These are phyloP conservation scores for Yamadazyma dushanensis DNA, from an alignment of 1,139 yeast species.

Conservation along the genomic window DNA sequence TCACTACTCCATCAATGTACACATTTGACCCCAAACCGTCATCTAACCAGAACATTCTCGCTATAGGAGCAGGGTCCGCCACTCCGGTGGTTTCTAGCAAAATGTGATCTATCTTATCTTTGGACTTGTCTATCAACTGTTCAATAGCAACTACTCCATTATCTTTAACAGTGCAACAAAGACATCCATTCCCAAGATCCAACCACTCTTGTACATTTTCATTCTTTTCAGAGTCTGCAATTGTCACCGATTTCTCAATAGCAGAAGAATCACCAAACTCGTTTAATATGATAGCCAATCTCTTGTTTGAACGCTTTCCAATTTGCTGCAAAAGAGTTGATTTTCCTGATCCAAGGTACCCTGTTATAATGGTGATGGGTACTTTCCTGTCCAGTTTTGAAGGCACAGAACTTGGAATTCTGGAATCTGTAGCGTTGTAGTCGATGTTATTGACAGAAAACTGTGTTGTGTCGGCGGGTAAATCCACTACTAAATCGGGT, in stretches of 20 bases:
- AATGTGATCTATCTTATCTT: slow-evolving; percentile 80
- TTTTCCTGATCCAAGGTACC: slow-evolving; percentile 94
- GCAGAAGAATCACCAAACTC: slow-evolving; percentile 89
- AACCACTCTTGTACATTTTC: slow-evolving; percentile 85
- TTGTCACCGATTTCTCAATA: slow-evolving; percentile 83
- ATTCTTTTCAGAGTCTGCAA: slow-evolving; percentile 56
- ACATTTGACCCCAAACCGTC: slow-evolving; percentile 82
- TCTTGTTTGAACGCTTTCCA: slow-evolving; percentile 65
- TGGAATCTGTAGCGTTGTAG: slow-evolving; percentile 10
- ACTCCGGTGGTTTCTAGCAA: slow-evolving; percentile 92
- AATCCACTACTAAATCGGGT: slow-evolving; percentile 16
- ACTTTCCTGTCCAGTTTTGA: slow-evolving; percentile 44
- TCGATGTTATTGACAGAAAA: slow-evolving; percentile 14
- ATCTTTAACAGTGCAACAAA: slow-evolving; percentile 94
- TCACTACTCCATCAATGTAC: slow-evolving; percentile 90
- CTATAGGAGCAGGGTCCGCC: slow-evolving; percentile 98
- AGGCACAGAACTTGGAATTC: slow-evolving; percentile 11
- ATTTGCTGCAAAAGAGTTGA: slow-evolving; percentile 78
- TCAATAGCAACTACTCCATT: slow-evolving; percentile 95
- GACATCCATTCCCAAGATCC: slow-evolving; percentile 93
- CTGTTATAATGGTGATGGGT: slow-evolving; percentile 92
- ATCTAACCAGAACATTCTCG: slow-evolving; percentile 96
- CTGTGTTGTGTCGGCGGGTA: slow-evolving; percentile 10
- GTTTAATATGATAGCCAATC: slow-evolving; percentile 86
- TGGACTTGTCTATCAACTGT: slow-evolving; percentile 70